These are phyloP conservation scores for Pezicula rhizophila DNA, from an alignment of 2,329 filamentous ascomycete genomes.

Conservation along the genomic window DNA sequence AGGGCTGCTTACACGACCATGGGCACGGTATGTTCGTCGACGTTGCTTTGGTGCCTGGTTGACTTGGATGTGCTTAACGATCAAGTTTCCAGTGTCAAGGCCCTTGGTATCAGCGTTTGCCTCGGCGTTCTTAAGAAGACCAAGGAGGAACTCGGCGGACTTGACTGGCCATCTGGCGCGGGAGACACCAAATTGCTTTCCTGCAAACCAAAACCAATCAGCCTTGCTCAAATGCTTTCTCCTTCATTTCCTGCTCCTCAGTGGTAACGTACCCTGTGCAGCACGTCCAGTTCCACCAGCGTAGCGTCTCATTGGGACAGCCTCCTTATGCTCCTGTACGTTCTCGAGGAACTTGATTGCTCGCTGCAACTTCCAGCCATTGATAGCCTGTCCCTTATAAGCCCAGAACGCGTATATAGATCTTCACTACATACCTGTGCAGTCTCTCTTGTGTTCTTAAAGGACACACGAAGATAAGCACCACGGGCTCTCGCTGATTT, in stretches of 20 bases:
- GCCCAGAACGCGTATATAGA: too few relatives aligned
- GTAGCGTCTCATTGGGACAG: constrained; percentile 96
- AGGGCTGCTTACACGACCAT: constrained; percentile 87
- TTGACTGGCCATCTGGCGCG: constrained; percentile 99
- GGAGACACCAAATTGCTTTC: constrained; percentile 98
- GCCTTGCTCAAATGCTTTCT: constrained; percentile 5
- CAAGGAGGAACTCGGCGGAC: constrained; percentile 96
- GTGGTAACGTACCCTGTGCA: constrained; percentile 78
- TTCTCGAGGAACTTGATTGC: constrained; percentile 97
- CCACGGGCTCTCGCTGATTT: constrained; percentile 98
- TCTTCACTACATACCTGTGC: constrained; percentile 50
- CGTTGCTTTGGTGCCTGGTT: constrained; percentile 99
- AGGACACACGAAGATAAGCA: constrained; percentile 97
- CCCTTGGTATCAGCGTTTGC: constrained; percentile 96
- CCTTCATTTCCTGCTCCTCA: not conserved
- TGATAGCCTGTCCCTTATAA: constrained; percentile 61
- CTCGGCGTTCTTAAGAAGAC: constrained; percentile 95
- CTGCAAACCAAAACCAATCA: constrained; percentile 41
- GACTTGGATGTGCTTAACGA: constrained; percentile 99
- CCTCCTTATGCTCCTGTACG: constrained; percentile 94
- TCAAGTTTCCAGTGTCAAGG: constrained; percentile 91
- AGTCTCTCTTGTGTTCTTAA: constrained; percentile 99
- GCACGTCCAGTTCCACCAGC: constrained; percentile 91
- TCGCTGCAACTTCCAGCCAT: constrained; percentile 94
- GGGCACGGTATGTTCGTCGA: constrained; percentile 98